These are phyloP conservation scores for Cyberlindnera meyerae DNA, from an alignment of 805 yeast species.

Conservation along the genomic window DNA sequence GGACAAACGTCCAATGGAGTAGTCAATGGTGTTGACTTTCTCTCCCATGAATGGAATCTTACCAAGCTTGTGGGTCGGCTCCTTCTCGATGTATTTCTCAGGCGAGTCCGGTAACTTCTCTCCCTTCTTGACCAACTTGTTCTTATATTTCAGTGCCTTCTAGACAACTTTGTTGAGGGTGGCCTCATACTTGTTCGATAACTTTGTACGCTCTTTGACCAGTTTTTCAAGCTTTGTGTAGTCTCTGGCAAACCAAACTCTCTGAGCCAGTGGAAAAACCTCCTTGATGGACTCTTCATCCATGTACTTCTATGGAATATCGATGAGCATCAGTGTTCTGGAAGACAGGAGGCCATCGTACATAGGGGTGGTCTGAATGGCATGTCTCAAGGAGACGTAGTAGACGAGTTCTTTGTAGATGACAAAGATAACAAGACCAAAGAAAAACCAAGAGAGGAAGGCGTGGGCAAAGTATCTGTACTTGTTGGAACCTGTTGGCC, in stretches of 20 bases:
- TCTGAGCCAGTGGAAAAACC: slow-evolving; percentile 60
- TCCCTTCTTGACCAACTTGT: slow-evolving; percentile 54
- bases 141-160: slow-evolving; percentile 53
- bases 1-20: slow-evolving; percentile 61
- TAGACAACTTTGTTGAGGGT: slow-evolving; percentile 55
- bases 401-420: slow-evolving; percentile 72
- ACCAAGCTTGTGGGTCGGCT: slow-evolving; percentile 77
- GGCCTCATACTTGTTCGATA: slow-evolving; percentile 57
- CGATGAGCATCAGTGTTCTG: slow-evolving; percentile 68
- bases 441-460: slow-evolving; percentile 69
- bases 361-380: slow-evolving; percentile 65
- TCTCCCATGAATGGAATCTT: slow-evolving; percentile 62
- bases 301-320: slow-evolving; percentile 42
- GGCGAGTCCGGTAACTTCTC: slow-evolving; percentile 48
- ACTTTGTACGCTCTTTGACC: slow-evolving; percentile 59
- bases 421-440: slow-evolving; percentile 58
- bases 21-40: slow-evolving; percentile 80
- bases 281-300: slow-evolving; percentile 47
- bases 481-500: slow-evolving; percentile 34
- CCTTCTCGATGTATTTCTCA: slow-evolving; percentile 69
- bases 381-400: slow-evolving; percentile 69
- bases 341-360: slow-evolving; percentile 67
- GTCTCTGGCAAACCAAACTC: slow-evolving; percentile 62
- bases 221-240: slow-evolving; percentile 50
- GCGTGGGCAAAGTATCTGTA: slow-evolving; percentile 71